Conservation (phyloP, 768 basidiomycete genomes). For the Hericium rajendrae region DNA sequence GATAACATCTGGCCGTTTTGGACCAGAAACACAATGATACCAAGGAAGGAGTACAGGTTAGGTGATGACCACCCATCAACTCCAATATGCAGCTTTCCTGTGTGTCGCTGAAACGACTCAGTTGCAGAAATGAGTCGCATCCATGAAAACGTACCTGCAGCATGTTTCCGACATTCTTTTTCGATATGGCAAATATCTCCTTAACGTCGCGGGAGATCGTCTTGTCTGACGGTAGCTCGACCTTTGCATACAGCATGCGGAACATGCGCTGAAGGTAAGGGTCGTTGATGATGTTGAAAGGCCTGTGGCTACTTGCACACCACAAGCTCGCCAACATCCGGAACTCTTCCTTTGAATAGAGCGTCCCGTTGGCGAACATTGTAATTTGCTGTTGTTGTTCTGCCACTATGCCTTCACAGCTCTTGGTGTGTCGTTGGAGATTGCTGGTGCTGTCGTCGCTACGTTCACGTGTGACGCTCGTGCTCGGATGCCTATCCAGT, state of each 20-base stretch:
- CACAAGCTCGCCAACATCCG: constrained; percentile 9
- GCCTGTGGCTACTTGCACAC: constrained; percentile 12
- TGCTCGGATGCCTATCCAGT: background rate
- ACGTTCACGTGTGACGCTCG: background rate
- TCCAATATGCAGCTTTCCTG: constrained; percentile 18
- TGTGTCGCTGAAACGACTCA: background rate
- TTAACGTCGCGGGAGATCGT: constrained; percentile 12
- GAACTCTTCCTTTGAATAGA: constrained; percentile 4
- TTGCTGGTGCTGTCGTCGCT: constrained; percentile 2
- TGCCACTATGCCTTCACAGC: background rate
- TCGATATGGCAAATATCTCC: constrained; percentile 7
- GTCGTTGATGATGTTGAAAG: constrained; percentile 11
- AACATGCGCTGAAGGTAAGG: constrained; percentile 7
- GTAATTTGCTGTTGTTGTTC: background rate
- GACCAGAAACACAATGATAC: constrained; percentile 18
- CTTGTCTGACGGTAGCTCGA: constrained; percentile 4
- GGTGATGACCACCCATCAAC: constrained; percentile 12
- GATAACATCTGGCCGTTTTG: constrained; percentile 7
- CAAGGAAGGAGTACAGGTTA: constrained; percentile 20
- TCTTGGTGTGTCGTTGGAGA: background rate
- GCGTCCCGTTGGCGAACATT: background rate
- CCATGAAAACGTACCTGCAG: background rate
- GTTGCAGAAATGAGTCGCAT: background rate
- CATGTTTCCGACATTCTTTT: background rate
- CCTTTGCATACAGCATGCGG: constrained; percentile 10